phyloP scores from a whole-genome alignment of 768 basidiomycete genomes.

The Rubroboletus pulcherrimus region DNA sequence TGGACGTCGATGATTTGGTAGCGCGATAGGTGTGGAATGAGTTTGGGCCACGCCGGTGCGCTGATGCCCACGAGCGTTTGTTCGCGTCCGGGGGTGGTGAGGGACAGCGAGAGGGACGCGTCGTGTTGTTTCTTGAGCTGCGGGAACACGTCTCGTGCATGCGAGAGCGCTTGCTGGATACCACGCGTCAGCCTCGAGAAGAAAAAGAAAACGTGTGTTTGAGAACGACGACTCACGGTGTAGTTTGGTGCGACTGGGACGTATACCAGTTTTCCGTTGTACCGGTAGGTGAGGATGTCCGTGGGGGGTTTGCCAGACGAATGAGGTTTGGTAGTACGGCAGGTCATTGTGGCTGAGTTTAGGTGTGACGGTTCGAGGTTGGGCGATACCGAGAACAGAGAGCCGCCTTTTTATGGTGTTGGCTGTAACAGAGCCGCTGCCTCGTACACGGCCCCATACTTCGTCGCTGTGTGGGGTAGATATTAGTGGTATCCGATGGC shows the following conservation, averaged over 20 bases:
- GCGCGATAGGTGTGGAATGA: constrained; percentile 38
- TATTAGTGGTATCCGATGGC: too few relatives aligned
- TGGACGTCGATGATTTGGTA: constrained; percentile 49
- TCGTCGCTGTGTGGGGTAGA: too few relatives aligned
- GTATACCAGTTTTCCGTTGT: constrained; percentile 43
- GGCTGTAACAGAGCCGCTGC: background rate
- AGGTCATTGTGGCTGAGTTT: background rate
- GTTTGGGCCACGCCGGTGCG: constrained; percentile 46
- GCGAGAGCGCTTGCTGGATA: constrained; percentile 45
- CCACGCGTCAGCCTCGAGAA: background rate
- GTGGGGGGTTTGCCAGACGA: background rate
- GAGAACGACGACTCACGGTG: constrained; percentile 33
- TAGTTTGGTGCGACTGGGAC: constrained; percentile 44
- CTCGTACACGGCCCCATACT: too few relatives aligned
- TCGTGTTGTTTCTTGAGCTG: constrained; percentile 36
- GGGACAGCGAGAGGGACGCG: constrained; percentile 43
- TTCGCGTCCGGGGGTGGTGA: constrained; percentile 33
- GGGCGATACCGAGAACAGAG: background rate
- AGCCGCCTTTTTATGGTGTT: background rate
- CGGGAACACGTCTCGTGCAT: constrained; percentile 48
- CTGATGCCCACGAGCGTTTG: constrained; percentile 46
- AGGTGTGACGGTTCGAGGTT: background rate
- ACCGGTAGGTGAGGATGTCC: constrained; percentile 52
- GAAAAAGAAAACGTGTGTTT: too few relatives aligned
- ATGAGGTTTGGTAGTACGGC: background rate